Base-by-base conservation (phyloP, 2,329 filamentous ascomycete genomes). In the Capronia epimyces region DNA sequence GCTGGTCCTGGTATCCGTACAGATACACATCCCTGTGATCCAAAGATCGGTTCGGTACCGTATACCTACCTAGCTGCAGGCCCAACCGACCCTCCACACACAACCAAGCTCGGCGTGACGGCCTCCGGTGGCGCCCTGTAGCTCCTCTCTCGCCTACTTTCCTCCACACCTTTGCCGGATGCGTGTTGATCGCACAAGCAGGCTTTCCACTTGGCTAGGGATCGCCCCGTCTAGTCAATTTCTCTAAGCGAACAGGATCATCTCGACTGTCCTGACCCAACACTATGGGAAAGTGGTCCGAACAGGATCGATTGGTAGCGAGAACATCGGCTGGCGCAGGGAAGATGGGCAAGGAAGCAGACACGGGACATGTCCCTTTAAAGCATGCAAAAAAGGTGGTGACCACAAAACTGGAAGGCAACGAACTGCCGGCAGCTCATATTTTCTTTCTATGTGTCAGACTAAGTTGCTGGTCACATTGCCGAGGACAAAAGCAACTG, bases 21-120 rank as follows among this genome's bases (percentile, higher is more conserved):
- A n/a, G n/a, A n/a, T n/a, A n/a, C n/a, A n/a, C n/a, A n/a, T 43
- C 43, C 27, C 44, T 42, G 20, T n/a, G 39, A 27, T 36, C 46
- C 50, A 45, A 34, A 52, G 50, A 52, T 52, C 50, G 45, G 15
- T 40, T 46, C 27, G 37, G 31, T 46, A 29, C n/a, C n/a, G n/a
- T n/a, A n/a, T n/a, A n/a, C n/a, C n/a, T n/a, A n/a, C n/a, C n/a
- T 42, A 27, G 20, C 34, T 42, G 37, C 43, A 20, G 43, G 20
- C 45, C 25, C 24, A 36, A 36, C 31, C 25, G 16, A 36, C 15
- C 32, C 18, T 18, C n/a, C n/a, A n/a, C 32, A 20, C 21, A 51
- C 40, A 12, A 12, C 21, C 21, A 20, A 18, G 18, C 44, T 18
- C 20, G 34, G 27, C 27, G 13, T n/a, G 29, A 32, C 12, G 20